Evolutionary conservation across 176 grass and related monocot species (phyloP), one percentile per base, ranked within the genome.

Genomic region (Juncus inflexus): DNA sequence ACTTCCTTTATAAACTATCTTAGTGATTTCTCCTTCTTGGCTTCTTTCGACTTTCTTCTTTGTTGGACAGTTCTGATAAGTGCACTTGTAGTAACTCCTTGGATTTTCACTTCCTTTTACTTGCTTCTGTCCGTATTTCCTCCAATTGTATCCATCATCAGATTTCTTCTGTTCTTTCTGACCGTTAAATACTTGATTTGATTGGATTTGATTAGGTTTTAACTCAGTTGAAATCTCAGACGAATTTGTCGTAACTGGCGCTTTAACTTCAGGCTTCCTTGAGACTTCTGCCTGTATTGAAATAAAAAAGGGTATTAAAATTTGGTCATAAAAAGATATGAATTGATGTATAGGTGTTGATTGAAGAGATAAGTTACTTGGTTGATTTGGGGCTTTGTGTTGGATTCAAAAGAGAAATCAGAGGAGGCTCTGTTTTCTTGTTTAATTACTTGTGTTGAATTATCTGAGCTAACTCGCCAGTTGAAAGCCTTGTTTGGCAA

Each of bases 51-150:
- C 81, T 81, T 96, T 96, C 81, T 96, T 96, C 86, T 90, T 96
- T 40, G 91, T 90, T 9, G 65, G 66, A 76, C 91, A 96, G 59
- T 83, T 86, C 10, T 76, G 61, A 78, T 87, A 96, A 57, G 81
- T 78, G 86, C 91, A 96, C 87, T 96, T 96, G 84, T 90, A 96
- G 79, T 96, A 96, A 82, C 91, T 90, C 56, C 87, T 84, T 43
- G 91, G 91, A 61, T 96, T 96, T 62, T 87, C 87, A 77, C 87
- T 90, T 41, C 80, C 80, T 43, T 83, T 83, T 8, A 83, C 74
- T 69, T 83, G 59, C 60, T 83, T 83, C 67, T 83, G 80, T 36
- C 80, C 80, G 10, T 83, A 83, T 70, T 83, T 83, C 36, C 80
- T 77, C 80, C 80, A 83, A 42, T 77, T 83, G 67, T 77, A 83